phyloP scores from a whole-genome alignment of 441 rosid genomes.

The Erodium texanum region DNA sequence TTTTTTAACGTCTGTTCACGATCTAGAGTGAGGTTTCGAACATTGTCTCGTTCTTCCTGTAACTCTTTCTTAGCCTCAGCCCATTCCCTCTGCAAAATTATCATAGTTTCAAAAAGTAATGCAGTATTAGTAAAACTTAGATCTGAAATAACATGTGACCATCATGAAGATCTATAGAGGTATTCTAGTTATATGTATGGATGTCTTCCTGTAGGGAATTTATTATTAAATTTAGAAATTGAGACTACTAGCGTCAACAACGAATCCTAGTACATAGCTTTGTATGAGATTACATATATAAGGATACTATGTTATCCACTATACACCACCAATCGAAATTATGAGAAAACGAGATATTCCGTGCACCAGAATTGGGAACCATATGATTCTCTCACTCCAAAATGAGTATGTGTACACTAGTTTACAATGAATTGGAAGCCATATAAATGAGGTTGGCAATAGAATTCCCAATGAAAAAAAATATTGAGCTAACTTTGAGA shows the following conservation, averaged over 20 bases:
- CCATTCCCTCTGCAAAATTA: slow-evolving; percentile 71
- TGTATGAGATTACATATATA: background rate
- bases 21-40: slow-evolving; percentile 51
- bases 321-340: background rate
- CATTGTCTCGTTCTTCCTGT: slow-evolving; percentile 72
- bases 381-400: background rate
- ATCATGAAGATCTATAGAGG: background rate
- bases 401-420: background rate
- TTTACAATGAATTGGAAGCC: background rate
- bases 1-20: slow-evolving; percentile 64
- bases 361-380: no score
- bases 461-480: background rate
- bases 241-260: background rate
- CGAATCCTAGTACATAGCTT: background rate
- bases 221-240: background rate
- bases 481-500: background rate
- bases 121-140: background rate
- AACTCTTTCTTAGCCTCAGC: slow-evolving; percentile 84
- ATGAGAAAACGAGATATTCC: background rate
- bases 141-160: background rate
- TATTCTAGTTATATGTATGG: background rate
- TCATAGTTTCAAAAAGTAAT: background rate
- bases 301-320: background rate
- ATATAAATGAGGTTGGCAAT: background rate
- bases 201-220: background rate